phyloP scores from a whole-genome alignment of 345 rosid genomes.

The Iberis pinnata region DNA sequence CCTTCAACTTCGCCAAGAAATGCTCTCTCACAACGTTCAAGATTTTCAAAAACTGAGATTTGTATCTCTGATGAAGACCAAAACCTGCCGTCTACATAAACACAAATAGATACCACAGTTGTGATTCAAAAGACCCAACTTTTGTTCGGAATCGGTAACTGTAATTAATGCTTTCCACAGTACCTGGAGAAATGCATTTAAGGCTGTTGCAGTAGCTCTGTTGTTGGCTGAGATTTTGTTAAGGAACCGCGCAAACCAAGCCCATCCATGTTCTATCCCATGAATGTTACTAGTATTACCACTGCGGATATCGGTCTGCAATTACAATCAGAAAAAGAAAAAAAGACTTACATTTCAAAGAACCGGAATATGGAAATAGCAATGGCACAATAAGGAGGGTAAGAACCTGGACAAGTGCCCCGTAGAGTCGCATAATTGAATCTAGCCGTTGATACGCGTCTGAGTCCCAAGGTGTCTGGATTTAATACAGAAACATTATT shows the following conservation, averaged over 20 bases:
- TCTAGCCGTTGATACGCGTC: slow-evolving; percentile 55
- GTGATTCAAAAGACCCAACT: neutral
- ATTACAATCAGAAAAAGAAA: slow-evolving; percentile 13
- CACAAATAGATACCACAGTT: slow-evolving; percentile 1
- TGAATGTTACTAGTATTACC: slow-evolving; percentile 46
- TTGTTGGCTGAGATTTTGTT: slow-evolving; percentile 55
- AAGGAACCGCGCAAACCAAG: slow-evolving; percentile 70
- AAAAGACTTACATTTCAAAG: slow-evolving; percentile 7
- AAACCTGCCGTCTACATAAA: slow-evolving; percentile 66
- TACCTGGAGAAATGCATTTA: slow-evolving; percentile 49
- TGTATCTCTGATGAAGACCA: slow-evolving; percentile 53
- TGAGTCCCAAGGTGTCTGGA: slow-evolving; percentile 62
- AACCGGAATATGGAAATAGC: neutral
- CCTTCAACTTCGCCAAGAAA: slow-evolving; percentile 48
- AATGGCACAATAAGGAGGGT: neutral
- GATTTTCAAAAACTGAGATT: slow-evolving; percentile 60
- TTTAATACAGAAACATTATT: neutral
- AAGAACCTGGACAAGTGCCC: slow-evolving; percentile 82
- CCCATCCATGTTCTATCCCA: slow-evolving; percentile 73
- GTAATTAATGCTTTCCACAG: neutral
- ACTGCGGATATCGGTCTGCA: slow-evolving; percentile 58
- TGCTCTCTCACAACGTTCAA: slow-evolving; percentile 45
- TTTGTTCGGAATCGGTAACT: neutral
- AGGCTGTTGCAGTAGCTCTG: slow-evolving; percentile 60
- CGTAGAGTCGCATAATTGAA: slow-evolving; percentile 75